Conservation (phyloP, 2,329 filamentous ascomycete genomes). For the Myriosclerotinia curreyana region DNA sequence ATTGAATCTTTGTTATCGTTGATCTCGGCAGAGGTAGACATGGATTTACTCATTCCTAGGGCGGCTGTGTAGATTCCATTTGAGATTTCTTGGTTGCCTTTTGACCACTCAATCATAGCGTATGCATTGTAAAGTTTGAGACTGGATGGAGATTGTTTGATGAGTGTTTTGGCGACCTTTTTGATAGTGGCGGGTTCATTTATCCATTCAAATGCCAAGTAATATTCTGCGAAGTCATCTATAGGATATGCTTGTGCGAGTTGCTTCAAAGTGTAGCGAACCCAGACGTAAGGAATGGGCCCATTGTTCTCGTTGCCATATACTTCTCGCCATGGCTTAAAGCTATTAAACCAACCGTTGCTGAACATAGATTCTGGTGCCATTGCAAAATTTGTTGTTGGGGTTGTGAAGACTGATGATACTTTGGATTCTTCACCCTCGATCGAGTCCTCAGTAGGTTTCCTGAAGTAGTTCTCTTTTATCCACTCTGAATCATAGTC, state of each 20-base stretch:
- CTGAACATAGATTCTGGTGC: conserved; percentile 56
- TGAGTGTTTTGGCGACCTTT: conserved; percentile 68
- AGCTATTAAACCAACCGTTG: conserved; percentile 18
- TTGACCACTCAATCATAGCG: conserved; percentile 64
- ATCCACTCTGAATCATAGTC: conserved; percentile 30
- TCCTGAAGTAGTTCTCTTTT: conserved; percentile 19
- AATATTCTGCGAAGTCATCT: conserved; percentile 62
- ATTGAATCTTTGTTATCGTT: conserved; percentile 38
- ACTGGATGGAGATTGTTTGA: conserved; percentile 66
- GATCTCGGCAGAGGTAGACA: conserved; percentile 33
- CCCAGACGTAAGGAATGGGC: conserved; percentile 43
- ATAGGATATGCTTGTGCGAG: conserved; percentile 49
- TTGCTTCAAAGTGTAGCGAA: conserved; percentile 54
- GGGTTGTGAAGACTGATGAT: conserved; percentile 29
- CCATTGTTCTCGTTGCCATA: conserved; percentile 27
- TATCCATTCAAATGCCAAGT: conserved; percentile 62
- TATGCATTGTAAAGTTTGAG: conserved; percentile 75
- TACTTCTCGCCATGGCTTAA: conserved; percentile 27
- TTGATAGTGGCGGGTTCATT: conserved; percentile 55
- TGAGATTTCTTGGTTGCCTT: conserved; percentile 56
- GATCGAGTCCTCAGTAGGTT: background rate
- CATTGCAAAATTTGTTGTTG: conserved; percentile 28
- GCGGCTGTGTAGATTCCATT: conserved; percentile 65
- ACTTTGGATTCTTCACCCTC: conserved; percentile 29
- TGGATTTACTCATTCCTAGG: conserved; percentile 52